Conservation (phyloP, 345 rosid species). For the Salix suchowensis region DNA sequence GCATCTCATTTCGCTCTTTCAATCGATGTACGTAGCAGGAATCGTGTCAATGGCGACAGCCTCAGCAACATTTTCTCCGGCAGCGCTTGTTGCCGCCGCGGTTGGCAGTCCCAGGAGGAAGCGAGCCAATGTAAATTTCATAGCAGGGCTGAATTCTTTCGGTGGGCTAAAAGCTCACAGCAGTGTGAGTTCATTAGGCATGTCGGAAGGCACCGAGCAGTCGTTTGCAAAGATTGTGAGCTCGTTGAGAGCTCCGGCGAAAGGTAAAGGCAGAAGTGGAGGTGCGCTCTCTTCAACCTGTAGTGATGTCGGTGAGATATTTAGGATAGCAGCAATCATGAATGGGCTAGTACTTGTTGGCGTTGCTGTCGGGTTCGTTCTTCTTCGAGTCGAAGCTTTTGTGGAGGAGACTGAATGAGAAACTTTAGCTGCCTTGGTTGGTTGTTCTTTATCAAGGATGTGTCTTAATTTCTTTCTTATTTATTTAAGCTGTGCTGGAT, state of each 20-base stretch:
- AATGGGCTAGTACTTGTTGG: slow-evolving; percentile 47
- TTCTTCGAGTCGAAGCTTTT: slow-evolving; percentile 42
- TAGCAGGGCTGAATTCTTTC: slow-evolving; percentile 33
- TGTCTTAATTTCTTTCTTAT: background rate
- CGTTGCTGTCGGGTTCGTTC: slow-evolving; percentile 50
- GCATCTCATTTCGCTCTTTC: background rate
- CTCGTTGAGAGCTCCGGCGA: slow-evolving; percentile 19
- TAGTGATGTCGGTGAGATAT: slow-evolving; percentile 37
- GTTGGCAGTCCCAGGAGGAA: slow-evolving; percentile 18
- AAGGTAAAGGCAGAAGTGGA: slow-evolving; percentile 21
- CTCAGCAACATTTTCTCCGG: slow-evolving; percentile 19
- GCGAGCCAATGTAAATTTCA: slow-evolving; percentile 22
- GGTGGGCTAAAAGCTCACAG: slow-evolving; percentile 49
- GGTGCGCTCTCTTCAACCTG: slow-evolving; percentile 42
- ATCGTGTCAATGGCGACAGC: slow-evolving; percentile 31
- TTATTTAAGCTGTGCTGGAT: background rate
- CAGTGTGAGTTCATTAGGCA: slow-evolving; percentile 34
- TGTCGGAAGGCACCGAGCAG: slow-evolving; percentile 32
- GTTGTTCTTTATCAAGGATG: background rate
- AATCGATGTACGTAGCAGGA: background rate
- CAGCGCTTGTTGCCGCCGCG: slow-evolving; percentile 22
- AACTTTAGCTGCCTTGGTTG: background rate
- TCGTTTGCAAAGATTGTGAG: slow-evolving; percentile 36
- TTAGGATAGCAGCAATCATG: slow-evolving; percentile 49
- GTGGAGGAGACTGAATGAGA: slow-evolving; percentile 39